phyloP scores from a whole-genome alignment of 2,329 filamentous ascomycete genomes.

The Fusarium vanettenii region DNA sequence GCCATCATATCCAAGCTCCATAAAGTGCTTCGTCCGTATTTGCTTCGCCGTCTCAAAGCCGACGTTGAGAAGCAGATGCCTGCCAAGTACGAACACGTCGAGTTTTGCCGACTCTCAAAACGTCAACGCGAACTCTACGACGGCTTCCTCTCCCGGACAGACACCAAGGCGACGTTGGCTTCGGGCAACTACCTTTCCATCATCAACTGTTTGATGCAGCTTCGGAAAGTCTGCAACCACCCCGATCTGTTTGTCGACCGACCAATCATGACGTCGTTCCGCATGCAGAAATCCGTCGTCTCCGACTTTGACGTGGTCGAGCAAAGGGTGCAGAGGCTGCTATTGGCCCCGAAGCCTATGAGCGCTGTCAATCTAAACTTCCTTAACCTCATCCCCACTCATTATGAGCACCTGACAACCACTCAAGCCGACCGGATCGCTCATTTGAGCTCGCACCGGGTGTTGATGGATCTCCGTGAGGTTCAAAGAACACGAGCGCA shows the following conservation, averaged over 20 bases:
- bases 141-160: conserved; percentile 90
- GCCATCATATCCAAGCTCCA: conserved; percentile 94
- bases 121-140: conserved; percentile 96
- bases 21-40: conserved; percentile 90
- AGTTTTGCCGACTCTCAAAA: conserved; percentile 95
- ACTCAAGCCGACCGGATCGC: conserved; percentile 66
- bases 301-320: conserved; percentile 81
- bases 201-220: conserved; percentile 97
- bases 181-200: conserved; percentile 98
- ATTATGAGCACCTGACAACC: conserved; percentile 73
- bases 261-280: conserved; percentile 96
- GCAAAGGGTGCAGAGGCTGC: conserved; percentile 71
- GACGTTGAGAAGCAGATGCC: conserved; percentile 99
- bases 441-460: conserved; percentile 76
- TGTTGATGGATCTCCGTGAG: conserved; percentile 77
- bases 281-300: conserved; percentile 83
- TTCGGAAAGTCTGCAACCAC: conserved; percentile 98
- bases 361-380: conserved; percentile 77
- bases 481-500: conserved; percentile 73
- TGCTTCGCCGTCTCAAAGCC: conserved; percentile 89
- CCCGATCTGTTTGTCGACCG: conserved; percentile 96
- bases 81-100: conserved; percentile 95
- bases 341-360: conserved; percentile 73
- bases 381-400: conserved; percentile 81
- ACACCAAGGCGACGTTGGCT: conserved; percentile 88